Base-by-base conservation (phyloP, 2,329 filamentous ascomycete genomes). In the Fusarium virguliforme region DNA sequence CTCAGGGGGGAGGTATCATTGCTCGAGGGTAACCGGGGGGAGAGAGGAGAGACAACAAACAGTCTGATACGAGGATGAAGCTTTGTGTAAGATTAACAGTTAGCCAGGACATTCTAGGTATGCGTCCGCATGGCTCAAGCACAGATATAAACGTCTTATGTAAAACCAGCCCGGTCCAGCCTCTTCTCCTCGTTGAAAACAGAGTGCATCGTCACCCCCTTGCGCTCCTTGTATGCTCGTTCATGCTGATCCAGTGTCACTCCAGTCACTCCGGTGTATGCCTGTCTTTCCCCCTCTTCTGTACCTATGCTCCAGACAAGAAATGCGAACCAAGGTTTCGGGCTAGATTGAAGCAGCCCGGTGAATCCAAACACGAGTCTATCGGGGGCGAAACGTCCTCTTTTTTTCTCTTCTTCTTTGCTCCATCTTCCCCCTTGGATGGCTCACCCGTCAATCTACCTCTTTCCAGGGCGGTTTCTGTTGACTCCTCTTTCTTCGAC, bases 321-420 rank as follows among this genome's bases (percentile, higher is more conserved):
- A 68, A 74, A 72, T 64, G 59, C 32, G 56, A 68, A 62, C 62
- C 69, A 67, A 72, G 56, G 57, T 59, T 40, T 67, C 60, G 48
- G 56, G 63, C 62, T 65, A 73, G 61, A 67, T 64, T 50, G 51
- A 60, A 60, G 35, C 55, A 67, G 56, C 63, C 58, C 54, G 61
- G 34, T 64, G 48, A 61, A 75, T 74, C 74, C 74, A 76, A 74
- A 60, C 53, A 59, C 57, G 30, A 58, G 58, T 73, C 70, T 73
- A 70, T 65, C 56, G 64, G 62, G 60, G 62, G 67, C 59, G 48
- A 7, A 41, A 59, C 59, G 48, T 24, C 46, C 46, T 53, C 40
- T 35, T 30, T 59, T 40, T 62, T 54, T 63, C 59, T 26, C 41
- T 55, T 53, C 54, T n/a, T 43, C 57, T 71, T 64, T 40, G 54